Conservation (phyloP, 23 red algal genomes). For the Gracilaria gracilis region DNA sequence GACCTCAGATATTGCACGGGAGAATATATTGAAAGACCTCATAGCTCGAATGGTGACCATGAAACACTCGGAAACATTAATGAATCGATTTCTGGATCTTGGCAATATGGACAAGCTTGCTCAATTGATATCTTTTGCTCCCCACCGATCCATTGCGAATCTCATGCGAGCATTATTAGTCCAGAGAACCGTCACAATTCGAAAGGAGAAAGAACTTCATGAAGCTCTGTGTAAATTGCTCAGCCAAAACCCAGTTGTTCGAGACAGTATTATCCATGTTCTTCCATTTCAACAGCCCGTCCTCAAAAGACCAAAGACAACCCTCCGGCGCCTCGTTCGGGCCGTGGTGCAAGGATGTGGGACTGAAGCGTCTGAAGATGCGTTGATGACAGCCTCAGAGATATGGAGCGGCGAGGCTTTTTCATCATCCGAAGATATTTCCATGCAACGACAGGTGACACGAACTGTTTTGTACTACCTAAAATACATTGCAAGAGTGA, state of each 20-base stretch:
- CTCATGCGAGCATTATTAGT: slow-evolving; percentile 35
- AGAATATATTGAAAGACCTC: slow-evolving; percentile 26
- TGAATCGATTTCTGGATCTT: not conserved
- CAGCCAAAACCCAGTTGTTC: not conserved
- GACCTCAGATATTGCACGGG: slow-evolving; percentile 21
- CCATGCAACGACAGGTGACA: slow-evolving; percentile 53
- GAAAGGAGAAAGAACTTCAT: slow-evolving; percentile 14
- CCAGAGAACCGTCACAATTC: not conserved
- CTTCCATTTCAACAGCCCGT: slow-evolving; percentile 67
- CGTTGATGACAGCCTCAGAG: slow-evolving; percentile 45
- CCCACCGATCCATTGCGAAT: slow-evolving; percentile 1
- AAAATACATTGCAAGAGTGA: not conserved
- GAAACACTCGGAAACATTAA: slow-evolving; percentile 34
- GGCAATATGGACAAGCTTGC: slow-evolving; percentile 1
- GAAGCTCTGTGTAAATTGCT: slow-evolving; percentile 1
- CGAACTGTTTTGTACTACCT: slow-evolving; percentile 58
- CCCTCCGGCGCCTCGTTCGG: slow-evolving; percentile 30
- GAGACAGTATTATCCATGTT: slow-evolving; percentile 35
- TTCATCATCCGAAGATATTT: slow-evolving; percentile 41
- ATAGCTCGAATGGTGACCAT: slow-evolving; percentile 42
- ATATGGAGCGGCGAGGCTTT: slow-evolving; percentile 62
- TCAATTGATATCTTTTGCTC: slow-evolving; percentile 22
- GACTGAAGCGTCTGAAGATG: not conserved
- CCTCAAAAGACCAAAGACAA: slow-evolving; percentile 25
- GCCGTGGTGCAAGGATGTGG: slow-evolving; percentile 3